These are phyloP conservation scores for Pseudoneurospora amorphoporcata DNA, from an alignment of 495 filamentous ascomycete species.

Conservation along the genomic window DNA sequence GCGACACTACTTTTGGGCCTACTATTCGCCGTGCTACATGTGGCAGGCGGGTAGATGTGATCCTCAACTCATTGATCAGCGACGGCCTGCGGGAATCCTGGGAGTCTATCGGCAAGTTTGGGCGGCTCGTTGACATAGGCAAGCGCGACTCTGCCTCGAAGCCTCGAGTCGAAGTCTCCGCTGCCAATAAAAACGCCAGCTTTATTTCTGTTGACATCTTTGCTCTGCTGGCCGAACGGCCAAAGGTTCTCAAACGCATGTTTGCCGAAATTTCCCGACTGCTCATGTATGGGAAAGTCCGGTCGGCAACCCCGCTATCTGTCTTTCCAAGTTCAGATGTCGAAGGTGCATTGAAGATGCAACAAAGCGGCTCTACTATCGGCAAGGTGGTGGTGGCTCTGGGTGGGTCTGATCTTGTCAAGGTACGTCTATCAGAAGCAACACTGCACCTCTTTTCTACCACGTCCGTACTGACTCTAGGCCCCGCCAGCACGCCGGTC, in stretches of 20 bases:
- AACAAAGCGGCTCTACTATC: conserved; percentile 44
- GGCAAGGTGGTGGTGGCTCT: conserved; percentile 50
- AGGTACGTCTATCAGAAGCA: conserved; percentile 10
- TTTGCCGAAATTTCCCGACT: conserved; percentile 32
- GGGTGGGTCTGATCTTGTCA: conserved; percentile 28
- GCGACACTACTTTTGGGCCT: conserved; percentile 33
- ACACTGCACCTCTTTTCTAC: not conserved
- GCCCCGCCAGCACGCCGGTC: conserved; percentile 23
- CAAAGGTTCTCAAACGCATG: conserved; percentile 26
- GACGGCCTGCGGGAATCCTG: conserved; percentile 36
- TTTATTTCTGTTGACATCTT: conserved; percentile 41
- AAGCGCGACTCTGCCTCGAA: conserved; percentile 30
- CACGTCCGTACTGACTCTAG: not conserved
- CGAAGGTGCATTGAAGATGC: conserved; percentile 44
- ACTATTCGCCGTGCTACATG: conserved; percentile 39
- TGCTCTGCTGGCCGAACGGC: conserved; percentile 29
- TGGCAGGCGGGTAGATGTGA: conserved; percentile 50
- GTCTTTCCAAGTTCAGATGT: conserved; percentile 41
- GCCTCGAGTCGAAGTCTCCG: conserved; percentile 29
- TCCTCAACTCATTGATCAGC: conserved; percentile 49
- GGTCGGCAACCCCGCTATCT: conserved; percentile 30
- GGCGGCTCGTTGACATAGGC: conserved; percentile 36
- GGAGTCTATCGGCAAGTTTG: conserved; percentile 38
- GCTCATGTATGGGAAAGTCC: conserved; percentile 29
- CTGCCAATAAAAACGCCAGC: conserved; percentile 33